A percentile compares a stretch with the other conserved stretches of the same genome.
These are phyloP conservation scores for Didymella lethalis DNA, from an alignment of 2,329 filamentous ascomycete species.

Conservation along the genomic window DNA sequence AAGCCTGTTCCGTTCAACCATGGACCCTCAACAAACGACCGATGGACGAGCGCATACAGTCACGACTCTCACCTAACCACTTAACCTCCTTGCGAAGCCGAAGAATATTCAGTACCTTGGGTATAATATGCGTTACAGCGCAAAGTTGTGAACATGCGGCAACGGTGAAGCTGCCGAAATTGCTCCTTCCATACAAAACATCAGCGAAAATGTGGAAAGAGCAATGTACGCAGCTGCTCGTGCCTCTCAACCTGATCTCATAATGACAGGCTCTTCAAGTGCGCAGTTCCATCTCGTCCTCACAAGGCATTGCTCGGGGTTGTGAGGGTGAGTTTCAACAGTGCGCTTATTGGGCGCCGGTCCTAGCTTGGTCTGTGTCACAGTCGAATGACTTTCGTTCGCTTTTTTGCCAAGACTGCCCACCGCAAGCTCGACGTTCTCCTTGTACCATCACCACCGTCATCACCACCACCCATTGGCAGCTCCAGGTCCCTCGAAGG, in stretches of 20 bases:
- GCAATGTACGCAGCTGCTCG: neutral
- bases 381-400: slow-evolving; percentile 26
- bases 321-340: slow-evolving; percentile 13
- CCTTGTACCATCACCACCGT: slow-evolving; percentile 40
- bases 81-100: no score
- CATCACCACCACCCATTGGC: slow-evolving; percentile 51
- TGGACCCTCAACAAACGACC: neutral
- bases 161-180: neutral
- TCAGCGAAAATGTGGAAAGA: slow-evolving; percentile 1
- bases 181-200: neutral
- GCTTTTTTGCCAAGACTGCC: slow-evolving; percentile 21
- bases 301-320: neutral
- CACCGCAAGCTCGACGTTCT: slow-evolving; percentile 26
- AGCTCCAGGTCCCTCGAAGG: slow-evolving; percentile 47
- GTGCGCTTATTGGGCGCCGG: slow-evolving; percentile 17
- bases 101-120: neutral
- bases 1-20: no score
- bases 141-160: neutral
- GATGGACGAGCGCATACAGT: neutral
- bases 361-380: slow-evolving; percentile 19
- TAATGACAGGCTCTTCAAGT: neutral
- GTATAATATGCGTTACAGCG: neutral
- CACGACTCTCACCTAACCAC: neutral
- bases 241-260: neutral
- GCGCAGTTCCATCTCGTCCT: neutral